These are phyloP conservation scores for Thielaviopsis euricoi DNA, from an alignment of 2,329 filamentous ascomycete species.

Conservation along the genomic window DNA sequence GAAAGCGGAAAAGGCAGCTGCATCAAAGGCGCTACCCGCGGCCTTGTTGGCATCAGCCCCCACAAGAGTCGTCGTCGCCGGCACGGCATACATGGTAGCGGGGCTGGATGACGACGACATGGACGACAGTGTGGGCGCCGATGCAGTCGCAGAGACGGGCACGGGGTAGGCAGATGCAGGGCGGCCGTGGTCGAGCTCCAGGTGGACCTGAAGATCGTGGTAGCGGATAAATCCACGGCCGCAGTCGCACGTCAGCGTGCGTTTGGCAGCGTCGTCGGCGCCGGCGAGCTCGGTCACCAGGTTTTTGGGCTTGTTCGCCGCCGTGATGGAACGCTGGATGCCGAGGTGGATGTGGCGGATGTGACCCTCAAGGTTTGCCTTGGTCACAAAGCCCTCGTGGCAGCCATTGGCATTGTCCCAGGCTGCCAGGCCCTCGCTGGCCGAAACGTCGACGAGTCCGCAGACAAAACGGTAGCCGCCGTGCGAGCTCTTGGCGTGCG, in stretches of 20 bases:
- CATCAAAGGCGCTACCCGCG: not conserved
- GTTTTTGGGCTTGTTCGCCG: conserved; percentile 14
- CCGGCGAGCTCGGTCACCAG: conserved; percentile 29
- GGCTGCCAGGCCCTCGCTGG: conserved; percentile 29
- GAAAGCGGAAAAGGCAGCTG: not conserved
- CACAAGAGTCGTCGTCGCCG: too few relatives aligned
- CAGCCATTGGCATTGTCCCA: conserved; percentile 59
- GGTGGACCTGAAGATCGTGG: conserved; percentile 32
- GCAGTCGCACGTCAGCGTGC: conserved; percentile 32
- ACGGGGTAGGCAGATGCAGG: too few relatives aligned
- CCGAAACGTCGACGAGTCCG: conserved; percentile 45
- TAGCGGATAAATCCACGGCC: conserved; percentile 30
- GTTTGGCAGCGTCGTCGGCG: conserved; percentile 23
- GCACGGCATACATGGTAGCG: too few relatives aligned
- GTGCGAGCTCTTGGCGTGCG: conserved; percentile 64
- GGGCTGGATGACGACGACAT: too few relatives aligned
- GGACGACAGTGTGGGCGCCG: too few relatives aligned
- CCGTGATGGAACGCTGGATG: conserved; percentile 24
- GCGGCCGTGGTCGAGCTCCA: conserved; percentile 19
- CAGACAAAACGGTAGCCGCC: conserved; percentile 67
- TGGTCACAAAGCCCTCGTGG: conserved; percentile 58
- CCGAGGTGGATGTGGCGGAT: conserved; percentile 67
- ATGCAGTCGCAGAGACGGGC: too few relatives aligned
- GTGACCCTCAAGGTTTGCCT: conserved; percentile 67
- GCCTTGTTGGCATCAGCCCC: not conserved